These are phyloP conservation scores for Myxozyma vanderwaltii DNA, from an alignment of 805 yeast species.

Conservation along the genomic window DNA sequence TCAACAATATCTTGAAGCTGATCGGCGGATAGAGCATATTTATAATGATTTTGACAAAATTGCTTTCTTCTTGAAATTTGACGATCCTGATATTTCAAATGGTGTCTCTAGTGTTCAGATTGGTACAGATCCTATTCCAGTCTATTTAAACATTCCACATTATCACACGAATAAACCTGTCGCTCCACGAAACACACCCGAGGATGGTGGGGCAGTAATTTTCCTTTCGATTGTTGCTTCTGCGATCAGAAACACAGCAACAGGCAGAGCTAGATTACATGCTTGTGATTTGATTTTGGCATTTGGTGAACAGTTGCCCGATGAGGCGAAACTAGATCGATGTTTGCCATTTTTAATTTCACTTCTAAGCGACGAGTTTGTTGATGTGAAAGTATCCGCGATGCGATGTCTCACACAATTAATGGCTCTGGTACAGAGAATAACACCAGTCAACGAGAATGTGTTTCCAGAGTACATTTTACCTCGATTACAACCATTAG, in stretches of 20 bases:
- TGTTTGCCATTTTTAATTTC: constrained; percentile 76
- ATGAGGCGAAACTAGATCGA: constrained; percentile 83
- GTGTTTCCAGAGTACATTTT: constrained; percentile 80
- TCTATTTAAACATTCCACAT: constrained; percentile 34
- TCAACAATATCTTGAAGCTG: constrained; percentile 48
- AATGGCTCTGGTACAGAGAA: constrained; percentile 59
- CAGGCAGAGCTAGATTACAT: constrained; percentile 60
- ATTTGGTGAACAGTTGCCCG: constrained; percentile 72
- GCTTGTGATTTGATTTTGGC: constrained; percentile 78
- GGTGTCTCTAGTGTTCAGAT: background rate
- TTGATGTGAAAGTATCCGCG: constrained; percentile 68
- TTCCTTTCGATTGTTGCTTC: constrained; percentile 61
- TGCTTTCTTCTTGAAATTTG: constrained; percentile 47
- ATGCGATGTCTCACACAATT: constrained; percentile 68
- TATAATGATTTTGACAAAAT: constrained; percentile 60
- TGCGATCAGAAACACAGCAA: constrained; percentile 59
- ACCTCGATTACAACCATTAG: constrained; percentile 61
- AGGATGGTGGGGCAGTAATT: constrained; percentile 54
- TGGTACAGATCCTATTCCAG: constrained; percentile 32
- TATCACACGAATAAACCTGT: constrained; percentile 23
- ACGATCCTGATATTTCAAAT: constrained; percentile 14
- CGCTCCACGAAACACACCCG: constrained; percentile 16
- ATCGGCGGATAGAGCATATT: constrained; percentile 60
- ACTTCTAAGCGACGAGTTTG: constrained; percentile 68
- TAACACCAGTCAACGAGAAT: constrained; percentile 73